Base-by-base conservation (phyloP, 2,329 filamentous ascomycete species). In the Penicillium verrucosum region DNA sequence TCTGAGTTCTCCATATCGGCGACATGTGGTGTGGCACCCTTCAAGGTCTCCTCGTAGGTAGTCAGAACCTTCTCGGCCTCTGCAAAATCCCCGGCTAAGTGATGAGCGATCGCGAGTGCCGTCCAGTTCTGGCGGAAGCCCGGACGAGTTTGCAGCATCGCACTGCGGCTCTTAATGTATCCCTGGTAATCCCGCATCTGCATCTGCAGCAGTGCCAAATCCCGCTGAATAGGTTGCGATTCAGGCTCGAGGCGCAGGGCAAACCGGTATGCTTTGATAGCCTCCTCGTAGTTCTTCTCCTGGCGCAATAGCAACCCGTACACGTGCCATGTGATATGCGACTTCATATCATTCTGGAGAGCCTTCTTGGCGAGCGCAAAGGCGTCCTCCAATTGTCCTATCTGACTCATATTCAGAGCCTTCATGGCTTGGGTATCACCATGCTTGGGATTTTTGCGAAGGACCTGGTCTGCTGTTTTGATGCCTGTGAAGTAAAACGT, bases 401-500 rank as follows among this genome's bases (percentile, higher is more conserved):
- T 89, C 43, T 89, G 88, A 75, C 96, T 97, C 76, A 97, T 85
- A 65, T 97, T 97, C 65, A 99, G 82, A 55, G 94, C 93, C 80
- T 99, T 99, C 94, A 99, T 99, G 53, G 94, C 95, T 78, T 95
- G 89, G 25, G 94, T 99, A 75, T 99, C 95, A 71, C 92, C 95
- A 88, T 99, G 94, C 69, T 91, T 94, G 41, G 93, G 90, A 71
- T 89, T 87, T 77, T 97, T 97, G 75, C 89, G 90, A 65, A 99
- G 86, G 73, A 99, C 96, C 77, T 97, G 90, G 74, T 99, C 94
- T 66, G 94, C 93, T 45, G 89, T 88, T 80, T 97, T 99, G 72
- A 99, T 82, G 73, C 93, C 93, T 85, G 54, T 51, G 51, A 54
- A 60, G 48, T 57, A 61, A 65, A 61, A 64, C 51, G 59, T 48